Conservation (phyloP, 2,329 filamentous ascomycete species). For the Beauveria scarabaeidicola region DNA sequence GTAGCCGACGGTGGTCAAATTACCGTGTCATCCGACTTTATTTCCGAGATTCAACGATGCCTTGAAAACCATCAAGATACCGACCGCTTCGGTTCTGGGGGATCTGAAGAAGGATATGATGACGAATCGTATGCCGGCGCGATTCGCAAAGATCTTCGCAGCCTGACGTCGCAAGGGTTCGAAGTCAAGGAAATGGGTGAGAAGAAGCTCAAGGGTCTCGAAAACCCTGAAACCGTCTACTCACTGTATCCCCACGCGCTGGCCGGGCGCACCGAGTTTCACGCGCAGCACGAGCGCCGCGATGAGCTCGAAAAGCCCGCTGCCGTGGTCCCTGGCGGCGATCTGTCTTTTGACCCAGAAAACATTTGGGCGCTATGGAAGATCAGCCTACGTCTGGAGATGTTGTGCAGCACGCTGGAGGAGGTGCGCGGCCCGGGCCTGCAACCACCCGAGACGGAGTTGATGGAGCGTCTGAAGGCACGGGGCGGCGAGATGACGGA, state of each 20-base stretch:
- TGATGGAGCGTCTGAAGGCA: constrained; percentile 60
- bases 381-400: constrained; percentile 80
- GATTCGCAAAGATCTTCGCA: constrained; percentile 80
- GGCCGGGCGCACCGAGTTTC: constrained; percentile 67
- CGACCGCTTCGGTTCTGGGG: constrained; percentile 60
- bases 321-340: constrained; percentile 52
- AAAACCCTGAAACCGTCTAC: constrained; percentile 94
- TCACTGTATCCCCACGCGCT: constrained; percentile 89
- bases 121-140: constrained; percentile 66
- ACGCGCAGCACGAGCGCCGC: constrained; percentile 41
- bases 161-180: constrained; percentile 84
- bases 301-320: constrained; percentile 48
- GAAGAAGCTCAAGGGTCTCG: constrained; percentile 88
- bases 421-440: constrained; percentile 53
- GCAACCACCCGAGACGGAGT: constrained; percentile 71
- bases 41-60: constrained; percentile 87
- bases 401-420: constrained; percentile 86
- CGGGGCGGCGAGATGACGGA: constrained; percentile 81
- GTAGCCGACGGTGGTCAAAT: constrained; percentile 96
- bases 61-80: constrained; percentile 82
- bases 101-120: constrained; percentile 59
- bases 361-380: constrained; percentile 86
- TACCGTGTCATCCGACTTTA: constrained; percentile 93
- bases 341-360: constrained; percentile 71
- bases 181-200: constrained; percentile 96